Percentiles rank a stretch among this genome's conserved stretches.
These are phyloP conservation scores for Erysimum cheiranthoides DNA, from an alignment of 345 rosid species.

Conservation along the genomic window DNA sequence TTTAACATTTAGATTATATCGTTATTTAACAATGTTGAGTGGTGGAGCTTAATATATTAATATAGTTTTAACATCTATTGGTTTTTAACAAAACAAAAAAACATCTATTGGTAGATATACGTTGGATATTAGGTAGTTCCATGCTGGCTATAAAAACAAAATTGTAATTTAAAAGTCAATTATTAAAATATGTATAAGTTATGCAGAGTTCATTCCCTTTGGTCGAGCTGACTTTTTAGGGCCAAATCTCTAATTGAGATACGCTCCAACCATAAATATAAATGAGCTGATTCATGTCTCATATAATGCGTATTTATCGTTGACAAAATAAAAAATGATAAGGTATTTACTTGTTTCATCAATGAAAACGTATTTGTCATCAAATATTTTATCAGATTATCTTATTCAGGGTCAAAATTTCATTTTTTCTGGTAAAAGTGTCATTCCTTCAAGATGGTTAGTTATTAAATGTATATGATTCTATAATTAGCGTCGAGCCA, in stretches of 20 bases:
- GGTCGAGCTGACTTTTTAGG: slow-evolving; percentile 35
- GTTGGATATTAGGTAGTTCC: slow-evolving; percentile 29
- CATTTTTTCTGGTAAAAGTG: slow-evolving; percentile 16
- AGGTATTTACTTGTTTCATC: not conserved
- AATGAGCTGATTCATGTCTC: slow-evolving; percentile 37
- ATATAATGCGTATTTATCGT: slow-evolving; percentile 14
- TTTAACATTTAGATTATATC: not conserved
- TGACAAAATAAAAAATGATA: slow-evolving; percentile 7
- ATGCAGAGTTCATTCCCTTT: slow-evolving; percentile 40
- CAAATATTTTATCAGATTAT: slow-evolving; percentile 11
- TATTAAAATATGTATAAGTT: slow-evolving; percentile 24
- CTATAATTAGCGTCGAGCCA: slow-evolving; percentile 28
- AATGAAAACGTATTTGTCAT: slow-evolving; percentile 12
- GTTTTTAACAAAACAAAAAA: no score
- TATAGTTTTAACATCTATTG: slow-evolving; percentile 12
- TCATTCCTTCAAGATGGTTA: not conserved
- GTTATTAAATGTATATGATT: slow-evolving; percentile 31
- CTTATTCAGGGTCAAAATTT: slow-evolving; percentile 20
- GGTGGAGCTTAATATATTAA: slow-evolving; percentile 11
- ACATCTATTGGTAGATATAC: slow-evolving; percentile 29
- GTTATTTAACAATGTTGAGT: not conserved
- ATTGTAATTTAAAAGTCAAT: slow-evolving; percentile 26
- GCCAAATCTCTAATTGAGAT: slow-evolving; percentile 36
- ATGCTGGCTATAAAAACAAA: slow-evolving; percentile 20
- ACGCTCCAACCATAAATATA: slow-evolving; percentile 25